phyloP scores from a whole-genome alignment of 768 basidiomycete genomes.

The Naganishia vishniacii region DNA sequence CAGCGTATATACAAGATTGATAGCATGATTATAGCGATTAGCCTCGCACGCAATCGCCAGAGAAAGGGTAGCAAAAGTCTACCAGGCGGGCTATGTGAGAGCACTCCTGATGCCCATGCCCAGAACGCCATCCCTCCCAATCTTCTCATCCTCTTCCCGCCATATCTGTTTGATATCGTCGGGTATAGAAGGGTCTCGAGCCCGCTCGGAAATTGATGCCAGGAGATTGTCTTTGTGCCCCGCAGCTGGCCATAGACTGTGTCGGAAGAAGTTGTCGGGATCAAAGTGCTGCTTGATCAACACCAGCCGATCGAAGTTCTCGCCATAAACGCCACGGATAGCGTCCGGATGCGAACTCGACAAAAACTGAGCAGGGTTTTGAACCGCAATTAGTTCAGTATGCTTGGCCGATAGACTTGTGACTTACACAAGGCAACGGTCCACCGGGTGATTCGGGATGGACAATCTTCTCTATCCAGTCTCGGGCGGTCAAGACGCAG shows the following conservation, averaged over 20 bases:
- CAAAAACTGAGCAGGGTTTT: conserved; percentile 40
- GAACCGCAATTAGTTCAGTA: no score
- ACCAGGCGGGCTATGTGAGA: neutral
- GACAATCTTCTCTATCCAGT: conserved; percentile 78
- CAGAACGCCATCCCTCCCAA: conserved; percentile 13
- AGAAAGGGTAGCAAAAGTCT: no score
- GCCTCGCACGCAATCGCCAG: no score
- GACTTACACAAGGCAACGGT: conserved; percentile 73
- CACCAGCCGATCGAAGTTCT: conserved; percentile 66
- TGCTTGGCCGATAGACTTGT: neutral
- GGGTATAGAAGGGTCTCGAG: neutral
- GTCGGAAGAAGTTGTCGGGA: conserved; percentile 67
- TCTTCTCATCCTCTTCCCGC: conserved; percentile 14
- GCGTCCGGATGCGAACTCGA: conserved; percentile 37
- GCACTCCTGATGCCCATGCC: neutral
- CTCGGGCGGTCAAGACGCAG: conserved; percentile 77
- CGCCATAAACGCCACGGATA: conserved; percentile 54
- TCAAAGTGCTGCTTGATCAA: conserved; percentile 72
- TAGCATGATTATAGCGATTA: no score
- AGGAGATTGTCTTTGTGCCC: conserved; percentile 4
- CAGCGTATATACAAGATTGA: no score
- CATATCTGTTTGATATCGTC: conserved; percentile 8
- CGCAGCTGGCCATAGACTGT: conserved; percentile 67
- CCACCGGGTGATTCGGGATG: conserved; percentile 69
- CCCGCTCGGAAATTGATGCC: neutral